Evolutionary conservation across 805 yeast species (phyloP), one percentile per base, ranked within the genome.

Genomic region (Wickerhamomyces chaumierensis): DNA sequence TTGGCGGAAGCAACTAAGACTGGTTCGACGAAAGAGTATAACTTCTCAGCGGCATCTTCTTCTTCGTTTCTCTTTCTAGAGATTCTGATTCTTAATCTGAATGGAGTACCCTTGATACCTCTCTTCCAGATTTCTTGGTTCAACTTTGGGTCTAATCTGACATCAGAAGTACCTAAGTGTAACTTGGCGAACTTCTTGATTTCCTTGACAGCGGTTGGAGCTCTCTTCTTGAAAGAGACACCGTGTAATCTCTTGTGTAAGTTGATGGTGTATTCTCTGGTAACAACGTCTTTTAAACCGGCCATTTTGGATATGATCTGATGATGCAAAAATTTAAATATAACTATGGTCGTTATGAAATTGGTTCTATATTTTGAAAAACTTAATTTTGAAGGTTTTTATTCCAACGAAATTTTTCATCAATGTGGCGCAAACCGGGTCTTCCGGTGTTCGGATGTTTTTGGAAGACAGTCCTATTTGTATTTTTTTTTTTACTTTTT

Each of bases 251-350:
- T 87, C 74, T 87, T 90, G 95, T 87, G 95, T 73, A 90, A 76
- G 86, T 92, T 90, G 73, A 92, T 88, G 81, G 98, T 92, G 86
- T 92, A 92, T 77, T 92, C 99, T 74, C 99, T 95, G 71, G 98
- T 84, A 73, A 92, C 96, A 73, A 87, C 96, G 88, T 92, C 97
- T 76, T 84, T 83, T 69, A 87, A 76, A 72, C 90, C 94, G 72
- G 80, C 76, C 70, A 72, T 71, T 57, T 54, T 53, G 42, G 67
- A 67, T 56, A 71, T 68, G 71, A 67, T 66, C 43, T 48, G n/a
- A 11, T 12, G 28, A 23, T 11, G 35, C 25, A n/a, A n/a, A n/a
- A n/a, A n/a, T n/a, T n/a, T n/a, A n/a, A n/a, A n/a, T n/a, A n/a
- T n/a, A n/a, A n/a, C n/a, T n/a, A n/a, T n/a, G n/a, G n/a, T n/a